Base-by-base conservation (phyloP, 2,329 filamentous ascomycete genomes). In the Arthrobotrys sphaeroides region DNA sequence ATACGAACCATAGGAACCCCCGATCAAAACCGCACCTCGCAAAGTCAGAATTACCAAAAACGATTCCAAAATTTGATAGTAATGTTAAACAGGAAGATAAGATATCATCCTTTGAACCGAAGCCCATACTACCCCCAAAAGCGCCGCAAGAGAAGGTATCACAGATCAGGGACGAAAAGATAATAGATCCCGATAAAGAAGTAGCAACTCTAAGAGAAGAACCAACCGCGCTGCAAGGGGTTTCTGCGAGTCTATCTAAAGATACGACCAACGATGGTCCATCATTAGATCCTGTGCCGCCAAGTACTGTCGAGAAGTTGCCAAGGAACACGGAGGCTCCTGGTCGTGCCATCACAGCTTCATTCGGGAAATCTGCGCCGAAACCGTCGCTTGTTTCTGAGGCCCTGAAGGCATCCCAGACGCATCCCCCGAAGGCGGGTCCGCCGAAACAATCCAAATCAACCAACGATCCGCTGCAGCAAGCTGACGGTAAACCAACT, bases 11-110 rank as follows among this genome's bases (percentile, higher is more conserved):
- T n/a, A 64, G 49, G 31, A 69, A 64, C n/a, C 57, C 55, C 9
- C 72, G 72, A 5, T 43, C 64, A 16, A 75, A 75, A 28, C 42
- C 51, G 3, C 47, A 64, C 6, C n/a, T 31, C 9, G 13, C 72
- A n/a, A 75, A 65, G 53, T 5, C 49, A 26, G 72, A 75, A 22
- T n/a, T 6, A 16, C 22, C 47, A 13, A 75, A 51, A 31, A 9
- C 40, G 18, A 1, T 13, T 5, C n/a, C 33, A 16, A 69, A 49
- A 28, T 18, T 47, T 18, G 72, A 75, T 5, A 26, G 18, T 24
- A 31, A 69, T 31, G 42, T 69, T 26, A 75, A 68, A 18, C 64
- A 64, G 18, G 72, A 75, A 28, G 64, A 69, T 20, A 75, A 64
- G n/a, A 26, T 40, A n/a, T 28, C 47, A 4, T 31, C 49, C 3